These are phyloP conservation scores for Apiospora marii DNA, from an alignment of 2,329 filamentous ascomycete species.

Conservation along the genomic window DNA sequence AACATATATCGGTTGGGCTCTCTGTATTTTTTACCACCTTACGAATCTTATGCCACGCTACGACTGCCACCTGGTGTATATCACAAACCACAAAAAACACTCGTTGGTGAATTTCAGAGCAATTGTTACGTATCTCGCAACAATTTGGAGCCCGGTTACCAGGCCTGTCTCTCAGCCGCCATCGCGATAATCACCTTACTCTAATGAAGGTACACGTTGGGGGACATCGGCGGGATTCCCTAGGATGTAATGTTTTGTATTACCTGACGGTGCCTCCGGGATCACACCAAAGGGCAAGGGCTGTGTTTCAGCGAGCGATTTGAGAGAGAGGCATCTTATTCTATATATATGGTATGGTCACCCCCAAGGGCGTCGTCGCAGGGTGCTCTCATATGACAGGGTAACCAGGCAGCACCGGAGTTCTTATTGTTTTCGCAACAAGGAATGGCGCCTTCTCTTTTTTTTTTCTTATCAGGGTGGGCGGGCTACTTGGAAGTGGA, in stretches of 20 bases:
- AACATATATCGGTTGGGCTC: conserved; percentile 25
- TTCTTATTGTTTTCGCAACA: neutral
- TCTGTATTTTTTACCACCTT: conserved; percentile 30
- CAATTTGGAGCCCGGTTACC: conserved; percentile 19
- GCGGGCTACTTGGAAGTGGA: neutral
- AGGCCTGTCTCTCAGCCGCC: neutral
- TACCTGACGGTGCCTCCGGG: conserved; percentile 24
- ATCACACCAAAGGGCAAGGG: conserved; percentile 5
- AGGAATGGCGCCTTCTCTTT: conserved; percentile 3
- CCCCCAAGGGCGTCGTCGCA: neutral
- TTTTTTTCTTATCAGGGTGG: conserved; percentile 8
- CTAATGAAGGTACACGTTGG: conserved; percentile 19
- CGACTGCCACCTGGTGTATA: conserved; percentile 25
- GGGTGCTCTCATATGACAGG: neutral
- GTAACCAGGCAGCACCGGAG: neutral
- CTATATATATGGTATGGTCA: conserved; percentile 16
- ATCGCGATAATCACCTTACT: conserved; percentile 19
- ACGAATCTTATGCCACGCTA: conserved; percentile 34
- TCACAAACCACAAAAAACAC: conserved; percentile 9
- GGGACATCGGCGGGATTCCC: conserved; percentile 12
- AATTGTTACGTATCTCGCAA: conserved; percentile 25
- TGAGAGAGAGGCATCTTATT: conserved; percentile 8
- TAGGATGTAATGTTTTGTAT: conserved; percentile 34
- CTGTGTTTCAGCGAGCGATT: conserved; percentile 13
- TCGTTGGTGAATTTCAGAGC: conserved; percentile 18